Base-by-base conservation (phyloP, 2,329 filamentous ascomycete species). In the Myotisia sp. region DNA sequence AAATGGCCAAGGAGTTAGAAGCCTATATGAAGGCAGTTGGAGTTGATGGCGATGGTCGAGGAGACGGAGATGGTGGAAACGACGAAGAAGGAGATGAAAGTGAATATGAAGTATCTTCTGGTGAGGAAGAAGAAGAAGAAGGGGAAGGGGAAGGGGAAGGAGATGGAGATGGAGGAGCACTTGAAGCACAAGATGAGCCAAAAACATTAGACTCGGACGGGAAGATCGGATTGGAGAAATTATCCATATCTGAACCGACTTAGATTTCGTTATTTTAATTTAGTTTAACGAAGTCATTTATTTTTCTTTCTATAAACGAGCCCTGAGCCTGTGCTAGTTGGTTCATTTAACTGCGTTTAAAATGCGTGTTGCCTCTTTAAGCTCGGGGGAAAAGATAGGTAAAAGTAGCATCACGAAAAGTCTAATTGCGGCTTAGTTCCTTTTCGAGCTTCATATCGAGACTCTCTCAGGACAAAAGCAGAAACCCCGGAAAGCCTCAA, bases 1-100 rank as follows among this genome's bases (percentile, higher is more conserved):
- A 93, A 62, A 93, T 94, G 79, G 73, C 84, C 10, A 92, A 90
- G 56, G 90, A 98, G 46, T 63, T 98, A 10, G 90, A 94, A 52
- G 71, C 74, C 6, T 93, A 92, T 44, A 90, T 98, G 62, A 79
- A 85, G 52, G 71, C 76, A 34, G 67, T 76, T 29, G 72, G 71
- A 6, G 65, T 69, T 8, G 69, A 74, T 41, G 64, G 66, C 2
- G 65, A 69, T 46, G 62, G 65, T 13, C 53, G 51, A 20, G 55
- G 51, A 6, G 53, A 49, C 21, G 53, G 54, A 10, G 59, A 62
- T 34, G 51, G 51, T 4, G 53, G 51, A 3, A 52, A 54, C 27
- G 58, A 59, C n/a, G 59, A 59, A 2, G 55, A 55, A 22, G 56
- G 56, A 4, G 55, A 55, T 2, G 54, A 53, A 5, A 61, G 57